Evolutionary conservation across 139 green algal species (phyloP).

Genomic region (Zygnema circumcarinatum): DNA sequence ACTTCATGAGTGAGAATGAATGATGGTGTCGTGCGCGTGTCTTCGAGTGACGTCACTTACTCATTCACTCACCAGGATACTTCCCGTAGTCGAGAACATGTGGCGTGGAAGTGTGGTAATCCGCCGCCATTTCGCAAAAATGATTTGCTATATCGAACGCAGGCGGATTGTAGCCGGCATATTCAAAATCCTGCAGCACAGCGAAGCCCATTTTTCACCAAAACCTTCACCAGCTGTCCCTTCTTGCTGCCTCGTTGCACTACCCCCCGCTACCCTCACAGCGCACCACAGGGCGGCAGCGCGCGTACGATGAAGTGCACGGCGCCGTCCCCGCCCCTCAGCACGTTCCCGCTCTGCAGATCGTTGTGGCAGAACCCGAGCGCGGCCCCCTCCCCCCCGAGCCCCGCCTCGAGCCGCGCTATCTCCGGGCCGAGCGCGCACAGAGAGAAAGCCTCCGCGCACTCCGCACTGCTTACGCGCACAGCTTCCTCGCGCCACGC

Average conservation of each 20-base stretch:
- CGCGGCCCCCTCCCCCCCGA: background rate
- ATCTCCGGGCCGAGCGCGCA: background rate
- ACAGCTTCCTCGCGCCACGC: background rate
- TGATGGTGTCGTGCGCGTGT: no score
- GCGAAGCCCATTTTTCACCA: background rate
- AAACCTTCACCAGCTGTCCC: background rate
- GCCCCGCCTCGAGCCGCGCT: background rate
- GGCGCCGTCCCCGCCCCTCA: constrained; percentile 7
- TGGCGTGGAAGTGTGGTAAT: constrained; percentile 46
- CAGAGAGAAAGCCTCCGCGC: background rate
- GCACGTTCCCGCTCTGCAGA: constrained; percentile 56
- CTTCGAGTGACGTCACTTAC: no score
- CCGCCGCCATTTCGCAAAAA: constrained; percentile 59
- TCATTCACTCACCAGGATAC: constrained; percentile 43
- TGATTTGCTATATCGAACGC: constrained; percentile 59
- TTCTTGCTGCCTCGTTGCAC: constrained; percentile 2
- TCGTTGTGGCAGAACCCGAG: constrained; percentile 61
- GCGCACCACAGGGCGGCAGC: no score
- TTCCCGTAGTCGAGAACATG: constrained; percentile 55
- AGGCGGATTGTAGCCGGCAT: constrained; percentile 49
- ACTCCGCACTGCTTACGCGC: background rate
- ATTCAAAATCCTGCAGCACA: constrained; percentile 59
- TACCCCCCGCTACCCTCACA: background rate
- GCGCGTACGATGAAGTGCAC: no score
- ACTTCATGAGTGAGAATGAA: no score